Percentiles rank a stretch among this genome's conserved stretches.
phyloP scores from a whole-genome alignment of 2,329 filamentous ascomycete species.

The Penicillium sclerotigenum region DNA sequence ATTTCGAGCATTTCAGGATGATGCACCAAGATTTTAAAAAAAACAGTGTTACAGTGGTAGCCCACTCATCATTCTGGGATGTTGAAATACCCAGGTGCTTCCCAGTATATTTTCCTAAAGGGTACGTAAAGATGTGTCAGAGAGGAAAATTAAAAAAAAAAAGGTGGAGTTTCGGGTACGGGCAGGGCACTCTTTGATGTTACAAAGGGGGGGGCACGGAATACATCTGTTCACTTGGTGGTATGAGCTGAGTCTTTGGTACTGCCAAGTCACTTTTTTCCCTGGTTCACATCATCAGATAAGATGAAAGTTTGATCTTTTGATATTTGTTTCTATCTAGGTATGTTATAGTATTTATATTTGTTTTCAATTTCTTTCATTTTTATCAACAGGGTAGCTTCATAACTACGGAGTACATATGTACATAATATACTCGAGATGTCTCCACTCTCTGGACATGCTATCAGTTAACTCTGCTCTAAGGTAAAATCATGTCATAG shows the following conservation, averaged over 20 bases:
- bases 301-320: conserved; percentile 16
- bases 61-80: background rate
- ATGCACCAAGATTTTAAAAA: background rate
- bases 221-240: conserved; percentile 4
- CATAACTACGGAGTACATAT: background rate
- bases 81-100: background rate
- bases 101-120: background rate
- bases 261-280: conserved; percentile 9
- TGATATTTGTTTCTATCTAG: background rate
- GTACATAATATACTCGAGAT: background rate
- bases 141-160: background rate
- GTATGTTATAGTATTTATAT: background rate
- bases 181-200: background rate
- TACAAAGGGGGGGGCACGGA: background rate
- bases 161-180: conserved; percentile 12
- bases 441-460: conserved; percentile 2
- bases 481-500: background rate
- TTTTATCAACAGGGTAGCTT: background rate
- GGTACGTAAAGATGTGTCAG: background rate
- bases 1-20: conserved; percentile 13
- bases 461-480: background rate
- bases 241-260: conserved; percentile 1
- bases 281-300: conserved; percentile 18
- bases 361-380: background rate
- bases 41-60: background rate